Evolutionary conservation across 140 eudicot species (phyloP), one percentile per base, ranked within the genome.

Genomic region (Ambrosia hybrid): DNA sequence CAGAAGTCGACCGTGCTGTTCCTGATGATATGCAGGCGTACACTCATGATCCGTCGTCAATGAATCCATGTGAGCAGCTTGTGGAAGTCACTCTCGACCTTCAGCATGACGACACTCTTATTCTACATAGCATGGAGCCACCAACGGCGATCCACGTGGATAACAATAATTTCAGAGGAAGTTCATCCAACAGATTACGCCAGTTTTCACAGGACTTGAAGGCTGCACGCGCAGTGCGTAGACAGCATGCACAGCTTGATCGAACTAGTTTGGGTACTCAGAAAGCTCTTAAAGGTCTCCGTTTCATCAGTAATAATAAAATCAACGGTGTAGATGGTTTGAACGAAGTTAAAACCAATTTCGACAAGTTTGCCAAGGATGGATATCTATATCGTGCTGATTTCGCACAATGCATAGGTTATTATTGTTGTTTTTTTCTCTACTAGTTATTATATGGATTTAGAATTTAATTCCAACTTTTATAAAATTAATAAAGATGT

Each of bases 381-480:
- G 99, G 96, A 17, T 88, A 45, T 72, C 85, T 94, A 9, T 64
- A 65, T 70, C 99, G 99, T 65, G 41, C 87, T 1, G 99, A 90
- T 83, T 94, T 94, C 71, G 95, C 96, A 26, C 91, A 90, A 86
- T 94, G 99, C 89, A 94, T 94, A 84, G 99, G 99, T 90, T 41
- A 6, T 14, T 53, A 2, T 55, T 37, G 3, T 37, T 41, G n/a
- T 15, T 14, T 53, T 5, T 55, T 36, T 36, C n/a, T n/a, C n/a
- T n/a, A n/a, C n/a, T n/a, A n/a, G n/a, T 36, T 39, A 21, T 21
- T 21, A n/a, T n/a, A n/a, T n/a, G n/a, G n/a, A n/a, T n/a, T n/a
- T n/a, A n/a, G n/a, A n/a, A 39, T 6, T 41, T 41, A 41, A 41
- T 41, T 41, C 1, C 6, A 41, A 41, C 1, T 6, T 41, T 1